A percentile compares a stretch with the other conserved stretches of the same genome.
phyloP scores from a whole-genome alignment of 2,329 filamentous ascomycete genomes.

The Verticillium alfalfae region DNA sequence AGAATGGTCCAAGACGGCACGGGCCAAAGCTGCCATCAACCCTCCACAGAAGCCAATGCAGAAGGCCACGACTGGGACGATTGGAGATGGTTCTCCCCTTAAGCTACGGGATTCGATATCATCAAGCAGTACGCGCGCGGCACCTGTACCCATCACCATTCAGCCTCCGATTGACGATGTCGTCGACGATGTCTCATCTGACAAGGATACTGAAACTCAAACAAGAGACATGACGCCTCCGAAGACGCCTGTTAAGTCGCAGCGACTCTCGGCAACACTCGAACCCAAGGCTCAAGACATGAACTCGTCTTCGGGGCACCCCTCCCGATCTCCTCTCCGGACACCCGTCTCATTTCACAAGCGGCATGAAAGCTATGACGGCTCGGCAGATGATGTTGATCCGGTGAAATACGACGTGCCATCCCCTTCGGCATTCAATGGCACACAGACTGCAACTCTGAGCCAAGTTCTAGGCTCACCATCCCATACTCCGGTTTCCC shows the following conservation, averaged over 20 bases:
- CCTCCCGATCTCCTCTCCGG: not conserved
- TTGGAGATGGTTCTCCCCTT: not conserved
- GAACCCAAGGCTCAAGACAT: not conserved
- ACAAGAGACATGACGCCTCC: not conserved
- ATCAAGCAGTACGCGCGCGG: not conserved
- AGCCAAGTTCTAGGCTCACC: not conserved
- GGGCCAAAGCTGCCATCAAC: not conserved
- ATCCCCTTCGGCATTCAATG: not conserved
- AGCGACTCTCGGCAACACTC: not conserved
- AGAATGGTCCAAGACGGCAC: slow-evolving; percentile 37
- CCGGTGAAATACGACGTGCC: slow-evolving; percentile 1
- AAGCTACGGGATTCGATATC: not conserved
- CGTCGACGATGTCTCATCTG: not conserved
- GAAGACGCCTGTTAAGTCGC: not conserved
- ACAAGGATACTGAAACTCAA: not conserved
- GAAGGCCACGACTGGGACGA: not conserved
- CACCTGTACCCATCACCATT: slow-evolving; percentile 7
- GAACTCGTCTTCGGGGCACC: not conserved
- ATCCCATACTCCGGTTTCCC: slow-evolving; percentile 1
- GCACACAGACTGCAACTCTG: not conserved
- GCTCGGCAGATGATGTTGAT: slow-evolving; percentile 1
- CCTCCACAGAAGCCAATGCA: not conserved
- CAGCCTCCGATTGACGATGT: slow-evolving; percentile 2
- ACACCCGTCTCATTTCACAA: not conserved
- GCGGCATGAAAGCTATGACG: not conserved